Evolutionary conservation across 2,329 filamentous ascomycete species (phyloP), one percentile per base, ranked within the genome.

Genomic region (Aspergillus viridinutans): DNA sequence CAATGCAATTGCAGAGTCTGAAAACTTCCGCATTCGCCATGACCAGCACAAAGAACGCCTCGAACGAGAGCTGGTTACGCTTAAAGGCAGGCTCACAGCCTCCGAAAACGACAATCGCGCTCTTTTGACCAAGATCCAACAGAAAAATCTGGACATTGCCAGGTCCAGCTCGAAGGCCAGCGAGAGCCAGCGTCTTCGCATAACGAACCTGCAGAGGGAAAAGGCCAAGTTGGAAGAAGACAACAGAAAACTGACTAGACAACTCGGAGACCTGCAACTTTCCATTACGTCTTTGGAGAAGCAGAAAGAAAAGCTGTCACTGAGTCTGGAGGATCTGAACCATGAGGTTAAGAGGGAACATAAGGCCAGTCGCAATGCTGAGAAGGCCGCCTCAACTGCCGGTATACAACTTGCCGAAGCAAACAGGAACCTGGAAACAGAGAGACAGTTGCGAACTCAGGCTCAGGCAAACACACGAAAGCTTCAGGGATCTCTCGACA

Each of bases 41-140:
- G 94, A 97, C 67, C 91, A 97, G 69, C 89, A 92, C 62, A 97
- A 97, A 73, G 92, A 97, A 71, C 87, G 94, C 38, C 81, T 97
- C 48, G 92, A 97, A 72, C 85, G 92, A 23, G 94, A 99, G 71
- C 82, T 97, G 6, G 88, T 90, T 23, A 97, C 93, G 1, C 85
- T 97, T 64, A 96, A 94, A 72, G 92, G 92, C 58, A 88, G 93
- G 23, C 80, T 99, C 43, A 83, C 88, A 7, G 94, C 93, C 25
- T 97, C 93, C 0, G 93, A 99, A 72, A 97, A 97, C 66, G 93
- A 97, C 75, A 97, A 97, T 68, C 88, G 91, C 52, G 88, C 92
- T 4, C 80, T 99, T n/a, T 82, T 97, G 63, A 97, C 97, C 78
- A 97, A 97, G 75, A 82, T 99, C 20, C 93, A 97, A 68, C 93